Conservation (phyloP, 139 green algal genomes). For the Haematococcus sp. region DNA sequence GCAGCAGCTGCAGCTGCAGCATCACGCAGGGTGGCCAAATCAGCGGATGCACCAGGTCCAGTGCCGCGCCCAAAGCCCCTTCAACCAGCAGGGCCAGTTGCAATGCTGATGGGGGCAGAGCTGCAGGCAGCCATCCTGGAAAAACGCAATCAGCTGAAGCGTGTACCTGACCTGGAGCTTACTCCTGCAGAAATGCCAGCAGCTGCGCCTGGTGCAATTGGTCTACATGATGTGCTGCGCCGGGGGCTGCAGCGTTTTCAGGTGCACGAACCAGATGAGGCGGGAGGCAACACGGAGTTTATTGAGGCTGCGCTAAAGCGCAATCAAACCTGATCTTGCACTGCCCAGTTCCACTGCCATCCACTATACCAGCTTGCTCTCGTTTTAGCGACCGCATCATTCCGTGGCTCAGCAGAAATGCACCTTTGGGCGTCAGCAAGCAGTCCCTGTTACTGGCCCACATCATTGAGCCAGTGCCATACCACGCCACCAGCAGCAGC, state of each 20-base stretch:
- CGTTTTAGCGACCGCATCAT: too few relatives aligned
- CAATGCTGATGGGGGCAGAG: conserved; percentile 22
- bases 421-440: too few relatives aligned
- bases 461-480: too few relatives aligned
- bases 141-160: conserved; percentile 40
- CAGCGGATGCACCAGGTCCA: too few relatives aligned
- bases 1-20: conserved; percentile 2
- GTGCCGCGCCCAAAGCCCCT: too few relatives aligned
- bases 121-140: conserved; percentile 46
- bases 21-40: neutral
- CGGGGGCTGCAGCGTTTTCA: conserved; percentile 44
- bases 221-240: conserved; percentile 41
- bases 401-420: too few relatives aligned
- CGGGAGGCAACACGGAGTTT: conserved; percentile 16
- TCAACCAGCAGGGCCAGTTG: neutral
- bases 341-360: too few relatives aligned
- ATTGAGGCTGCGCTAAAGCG: too few relatives aligned
- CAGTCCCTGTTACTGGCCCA: too few relatives aligned
- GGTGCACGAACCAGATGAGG: conserved; percentile 35
- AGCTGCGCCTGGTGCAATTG: neutral
- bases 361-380: too few relatives aligned
- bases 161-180: conserved; percentile 19
- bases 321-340: too few relatives aligned
- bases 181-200: neutral
- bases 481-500: too few relatives aligned